phyloP scores from a whole-genome alignment of 1,284 basidiomycete genomes.

The Naganishia sp. region DNA sequence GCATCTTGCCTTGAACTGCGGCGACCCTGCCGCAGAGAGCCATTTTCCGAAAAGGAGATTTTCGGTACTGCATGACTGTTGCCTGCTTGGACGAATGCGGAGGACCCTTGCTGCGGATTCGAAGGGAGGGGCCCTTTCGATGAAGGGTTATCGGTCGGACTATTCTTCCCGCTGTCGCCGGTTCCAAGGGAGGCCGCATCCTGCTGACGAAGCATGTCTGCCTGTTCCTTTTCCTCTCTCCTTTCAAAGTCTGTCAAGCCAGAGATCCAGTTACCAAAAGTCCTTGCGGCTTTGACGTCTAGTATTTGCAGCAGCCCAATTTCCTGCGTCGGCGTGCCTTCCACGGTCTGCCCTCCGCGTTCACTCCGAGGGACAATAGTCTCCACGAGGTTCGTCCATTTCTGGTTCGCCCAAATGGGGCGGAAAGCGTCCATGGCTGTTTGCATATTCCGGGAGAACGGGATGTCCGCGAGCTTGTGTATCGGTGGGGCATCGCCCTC shows the following conservation, averaged over 20 bases:
- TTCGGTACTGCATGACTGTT: neutral
- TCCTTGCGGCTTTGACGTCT: constrained; percentile 13
- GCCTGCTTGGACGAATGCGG: neutral
- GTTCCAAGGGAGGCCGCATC: neutral
- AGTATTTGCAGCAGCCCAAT: constrained; percentile 21
- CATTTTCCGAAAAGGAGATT: constrained; percentile 1
- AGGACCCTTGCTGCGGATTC: no score
- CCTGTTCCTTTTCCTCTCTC: neutral
- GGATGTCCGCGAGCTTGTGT: constrained; percentile 16
- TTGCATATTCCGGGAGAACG: constrained; percentile 22
- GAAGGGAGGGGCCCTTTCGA: neutral
- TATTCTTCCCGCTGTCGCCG: neutral
- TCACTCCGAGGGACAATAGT: neutral
- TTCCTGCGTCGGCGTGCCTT: neutral
- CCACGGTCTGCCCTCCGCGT: neutral
- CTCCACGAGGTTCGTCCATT: constrained; percentile 19
- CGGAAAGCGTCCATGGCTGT: constrained; percentile 3
- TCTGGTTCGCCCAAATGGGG: constrained; percentile 20
- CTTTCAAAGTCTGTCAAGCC: constrained; percentile 30
- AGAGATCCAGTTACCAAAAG: constrained; percentile 29
- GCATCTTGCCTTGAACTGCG: neutral
- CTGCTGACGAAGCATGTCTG: neutral
- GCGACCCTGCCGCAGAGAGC: neutral
- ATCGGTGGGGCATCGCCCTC: constrained; percentile 4
- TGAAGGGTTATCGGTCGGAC: neutral